Percentiles rank a stretch among this genome's conserved stretches.
These are phyloP conservation scores for Scheffersomyces stipitis DNA, from an alignment of 805 yeast species.

Conservation along the genomic window DNA sequence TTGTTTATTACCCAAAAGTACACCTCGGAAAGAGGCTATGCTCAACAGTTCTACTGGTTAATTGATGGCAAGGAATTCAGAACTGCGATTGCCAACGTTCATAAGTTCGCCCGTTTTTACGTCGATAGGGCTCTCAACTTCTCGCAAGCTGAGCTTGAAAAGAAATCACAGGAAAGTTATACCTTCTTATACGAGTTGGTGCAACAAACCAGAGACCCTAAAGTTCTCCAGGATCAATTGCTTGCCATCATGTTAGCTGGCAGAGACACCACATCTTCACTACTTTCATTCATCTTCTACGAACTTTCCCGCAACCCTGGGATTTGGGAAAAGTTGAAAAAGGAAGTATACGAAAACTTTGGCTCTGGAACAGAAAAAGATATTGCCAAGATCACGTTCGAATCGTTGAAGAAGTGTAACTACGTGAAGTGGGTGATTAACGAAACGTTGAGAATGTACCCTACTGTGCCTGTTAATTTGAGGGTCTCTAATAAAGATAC, in stretches of 20 bases:
- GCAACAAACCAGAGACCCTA: slow-evolving; percentile 36
- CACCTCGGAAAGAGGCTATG: slow-evolving; percentile 15
- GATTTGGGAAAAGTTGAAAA: slow-evolving; percentile 28
- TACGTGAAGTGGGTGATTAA: slow-evolving; percentile 37
- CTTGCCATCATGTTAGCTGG: slow-evolving; percentile 42
- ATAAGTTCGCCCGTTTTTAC: slow-evolving; percentile 11
- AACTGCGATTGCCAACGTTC: slow-evolving; percentile 13
- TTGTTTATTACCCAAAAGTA: slow-evolving; percentile 18
- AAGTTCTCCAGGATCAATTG: slow-evolving; percentile 35
- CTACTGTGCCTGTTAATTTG: slow-evolving; percentile 25
- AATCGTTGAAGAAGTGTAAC: slow-evolving; percentile 39
- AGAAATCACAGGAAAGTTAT: slow-evolving; percentile 25
- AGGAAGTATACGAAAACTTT: slow-evolving; percentile 28
- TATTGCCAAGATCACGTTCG: slow-evolving; percentile 33
- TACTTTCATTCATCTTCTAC: slow-evolving; percentile 32
- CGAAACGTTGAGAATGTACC: slow-evolving; percentile 38
- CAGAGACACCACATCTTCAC: slow-evolving; percentile 44
- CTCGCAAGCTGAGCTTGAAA: slow-evolving; percentile 14
- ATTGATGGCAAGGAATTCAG: slow-evolving; percentile 14
- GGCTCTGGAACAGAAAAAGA: slow-evolving; percentile 30
- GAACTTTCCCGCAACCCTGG: slow-evolving; percentile 36
- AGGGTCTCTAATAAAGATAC: slow-evolving; percentile 22
- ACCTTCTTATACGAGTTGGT: slow-evolving; percentile 39
- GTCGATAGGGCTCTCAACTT: slow-evolving; percentile 16
- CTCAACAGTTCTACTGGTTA: slow-evolving; percentile 13